Base-by-base conservation (phyloP, 352 stramenopile species). In the Paralagenidium karlingii region DNA sequence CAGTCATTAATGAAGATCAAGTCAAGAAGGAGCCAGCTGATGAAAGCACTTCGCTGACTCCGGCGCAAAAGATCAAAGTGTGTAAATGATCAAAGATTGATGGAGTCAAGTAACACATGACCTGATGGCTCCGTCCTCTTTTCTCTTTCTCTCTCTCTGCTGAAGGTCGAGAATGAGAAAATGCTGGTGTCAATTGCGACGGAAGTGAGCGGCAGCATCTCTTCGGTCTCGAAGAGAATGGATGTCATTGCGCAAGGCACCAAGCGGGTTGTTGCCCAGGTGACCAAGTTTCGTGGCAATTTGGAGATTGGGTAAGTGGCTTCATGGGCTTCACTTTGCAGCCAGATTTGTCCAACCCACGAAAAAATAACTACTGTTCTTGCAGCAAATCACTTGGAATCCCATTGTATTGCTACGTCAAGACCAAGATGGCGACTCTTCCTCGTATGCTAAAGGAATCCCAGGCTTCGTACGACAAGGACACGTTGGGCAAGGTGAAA, bases 141-240 rank as follows among this genome's bases (percentile, higher is more conserved):
- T 33, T 13, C 28, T 33, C 13, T 13, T 33, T 13, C 28, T 33
- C 8, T 34, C 2, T 36, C 9, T 2, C 4, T 5, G 13, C 18
- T 18, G 0, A 28, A 85, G 62, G 25, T 32, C 2, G 73, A 89
- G 45, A 89, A 89, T 38, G 76, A 89, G 44, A 89, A 89, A 43
- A 86, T 86, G 70, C 68, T 89, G 5, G 68, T 85, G 8, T 85
- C 69, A 9, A 82, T 89, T 8, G 76, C 70, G 2, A 56, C 63
- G 3, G 69, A 83, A 55, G 69, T 89, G 3, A 47, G 49, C 10
- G 76, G 76, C 9, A 65, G 86, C 22, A 68, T 89, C 24, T 55
- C 49, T 30, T 82, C 71, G 15, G 73, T 81, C 15, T 73, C 63
- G 25, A 75, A 80, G 44, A 61, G 68, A 3, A 81, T 86, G 63